Evolutionary conservation across 331 rosid species (phyloP), one percentile per base, ranked within the genome.

Genomic region (Dryas integrifolia): DNA sequence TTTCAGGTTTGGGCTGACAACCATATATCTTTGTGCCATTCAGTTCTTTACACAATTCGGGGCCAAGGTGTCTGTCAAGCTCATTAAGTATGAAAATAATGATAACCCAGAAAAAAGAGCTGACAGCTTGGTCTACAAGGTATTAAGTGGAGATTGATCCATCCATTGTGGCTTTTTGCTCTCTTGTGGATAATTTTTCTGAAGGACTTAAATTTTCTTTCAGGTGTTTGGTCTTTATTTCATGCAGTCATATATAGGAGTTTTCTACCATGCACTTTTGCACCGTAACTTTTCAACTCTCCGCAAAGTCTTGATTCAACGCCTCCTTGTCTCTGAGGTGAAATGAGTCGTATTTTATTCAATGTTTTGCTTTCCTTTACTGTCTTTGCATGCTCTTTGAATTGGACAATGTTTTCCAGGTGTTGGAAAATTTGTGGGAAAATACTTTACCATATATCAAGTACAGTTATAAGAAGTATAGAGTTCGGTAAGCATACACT

Each of bases 91-190:
- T 56, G 99, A 95, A 86, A 88, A 95, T 83, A 87, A 91, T 44
- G 96, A 91, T 76, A 89, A 77, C 80, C 81, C 81, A 47, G 99
- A 95, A 81, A 95, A 88, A 70, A 82, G 85, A 40, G 92, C 99
- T 40, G 99, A 95, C 77, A 95, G 97, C 91, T 87, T 95, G 85
- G 89, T 95, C 73, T 95, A 95, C 86, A 95, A 95, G 96, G 99
- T 95, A 85, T 73, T 40, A n/a, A 69, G 70, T 15, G 60, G 51
- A 53, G 48, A 56, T 4, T 45, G 21, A 60, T 60, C 47, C 26
- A 50, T 66, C 52, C 10, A 18, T 7, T 52, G 24, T 50, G 53
- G 26, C 8, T 61, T 40, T 57, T 5, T 46, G 45, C 70, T 26
- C 59, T 49, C 30, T 50, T 73, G 44, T 39, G 68, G 48, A 71